Base-by-base conservation (phyloP, 2,329 filamentous ascomycete genomes). In the Pezicula radicicola region DNA sequence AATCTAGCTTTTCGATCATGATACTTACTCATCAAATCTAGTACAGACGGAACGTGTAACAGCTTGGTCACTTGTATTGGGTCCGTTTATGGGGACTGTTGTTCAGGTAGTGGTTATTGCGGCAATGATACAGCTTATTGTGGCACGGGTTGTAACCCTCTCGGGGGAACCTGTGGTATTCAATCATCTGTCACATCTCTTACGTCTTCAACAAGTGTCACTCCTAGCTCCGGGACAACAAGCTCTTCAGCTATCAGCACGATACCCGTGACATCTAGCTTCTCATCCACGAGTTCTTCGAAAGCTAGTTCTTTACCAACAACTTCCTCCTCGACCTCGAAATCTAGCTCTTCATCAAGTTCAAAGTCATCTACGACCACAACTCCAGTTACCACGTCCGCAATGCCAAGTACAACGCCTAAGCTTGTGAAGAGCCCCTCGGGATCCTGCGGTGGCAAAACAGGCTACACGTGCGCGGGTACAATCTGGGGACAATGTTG, bases 41-140 rank as follows among this genome's bases (percentile, higher is more conserved):
- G 19, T 45, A 45, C 25, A 21, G 27, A 27, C 12, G 30, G 30
- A 13, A 33, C 30, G 3, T 58, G 56, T 19, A 55, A 53, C 10
- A 53, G 53, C 16, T 51, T 51, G 15, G 46, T 60, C 27, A 57
- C 60, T 19, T 65, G 62, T 40, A 33, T 16, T 35, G 46, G 55
- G 13, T 44, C 58, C 25, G 55, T 45, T n/a, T 33, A 25, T 9
- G 61, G 61, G 9, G 13, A 55, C 15, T 65, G 63, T 51, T 65
- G 63, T 41, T 63, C 61, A 35, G 49, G 60, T 16, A 56, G 58
- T 54, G 60, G 62, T 19, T 66, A 58, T 57, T 66, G 63, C 41
- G 63, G 63, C 18, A 49, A 43, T 27, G 49, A 59, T 25, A 15
- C 47, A 5, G 58, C 55, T 28, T 58, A 65, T 42, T 66, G 63